Conservation (phyloP, 495 filamentous ascomycete species). For the Tuber microsphaerosporum region DNA sequence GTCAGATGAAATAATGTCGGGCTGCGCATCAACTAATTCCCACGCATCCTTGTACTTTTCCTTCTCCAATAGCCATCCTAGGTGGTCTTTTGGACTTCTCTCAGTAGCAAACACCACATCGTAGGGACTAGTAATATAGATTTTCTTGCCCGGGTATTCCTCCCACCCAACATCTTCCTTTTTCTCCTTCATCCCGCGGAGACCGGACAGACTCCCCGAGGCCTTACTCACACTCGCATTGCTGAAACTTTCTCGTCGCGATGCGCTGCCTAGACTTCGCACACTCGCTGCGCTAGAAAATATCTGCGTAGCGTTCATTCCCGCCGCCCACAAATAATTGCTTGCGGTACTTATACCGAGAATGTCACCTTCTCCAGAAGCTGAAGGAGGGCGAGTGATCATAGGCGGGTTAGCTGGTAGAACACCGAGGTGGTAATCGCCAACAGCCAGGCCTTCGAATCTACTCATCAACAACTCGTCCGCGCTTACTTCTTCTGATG, state of each 20-base stretch:
- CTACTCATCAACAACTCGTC: constrained; percentile 75
- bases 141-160: constrained; percentile 67
- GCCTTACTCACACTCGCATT: constrained; percentile 42
- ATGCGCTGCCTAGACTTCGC: constrained; percentile 60
- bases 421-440: constrained; percentile 84
- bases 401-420: constrained; percentile 64
- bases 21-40: constrained; percentile 78
- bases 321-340: constrained; percentile 66
- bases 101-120: constrained; percentile 85
- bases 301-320: constrained; percentile 71
- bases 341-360: constrained; percentile 49
- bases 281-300: constrained; percentile 85
- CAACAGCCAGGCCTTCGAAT: constrained; percentile 75
- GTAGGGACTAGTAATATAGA: constrained; percentile 93
- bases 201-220: constrained; percentile 15
- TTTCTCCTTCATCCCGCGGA: constrained; percentile 23
- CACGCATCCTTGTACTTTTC: constrained; percentile 76
- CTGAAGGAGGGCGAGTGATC: constrained; percentile 44
- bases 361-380: constrained; percentile 48
- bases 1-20: constrained; percentile 53
- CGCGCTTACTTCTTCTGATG: constrained; percentile 68
- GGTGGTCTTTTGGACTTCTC: constrained; percentile 72
- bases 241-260: constrained; percentile 49
- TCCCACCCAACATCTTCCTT: constrained; percentile 36
- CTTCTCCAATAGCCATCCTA: constrained; percentile 74